These are phyloP conservation scores for Stereum hirsutum DNA, from an alignment of 1,284 basidiomycete species.

Conservation along the genomic window DNA sequence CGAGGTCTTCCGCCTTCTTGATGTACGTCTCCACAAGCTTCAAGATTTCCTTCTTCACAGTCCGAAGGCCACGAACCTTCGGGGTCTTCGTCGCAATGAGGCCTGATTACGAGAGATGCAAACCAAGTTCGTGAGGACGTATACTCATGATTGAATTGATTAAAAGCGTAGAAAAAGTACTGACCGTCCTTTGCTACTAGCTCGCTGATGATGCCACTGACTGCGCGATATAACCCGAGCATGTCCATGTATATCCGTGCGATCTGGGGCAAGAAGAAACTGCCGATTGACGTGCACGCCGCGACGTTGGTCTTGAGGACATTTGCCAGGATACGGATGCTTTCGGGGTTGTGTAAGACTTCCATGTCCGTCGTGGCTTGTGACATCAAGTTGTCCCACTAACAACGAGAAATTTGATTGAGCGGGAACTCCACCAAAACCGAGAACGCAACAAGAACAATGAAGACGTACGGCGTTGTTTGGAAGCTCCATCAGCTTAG, in stretches of 20 bases:
- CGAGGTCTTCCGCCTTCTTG: slow-evolving; percentile 92
- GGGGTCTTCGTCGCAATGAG: slow-evolving; percentile 95
- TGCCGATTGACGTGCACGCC: slow-evolving; percentile 94
- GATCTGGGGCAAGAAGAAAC: slow-evolving; percentile 95
- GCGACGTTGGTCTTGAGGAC: slow-evolving; percentile 99
- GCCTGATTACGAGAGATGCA: slow-evolving; percentile 35
- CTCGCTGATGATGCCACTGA: slow-evolving; percentile 95
- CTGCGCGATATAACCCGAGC: slow-evolving; percentile 96
- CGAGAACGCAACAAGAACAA: background rate
- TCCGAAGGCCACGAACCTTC: slow-evolving; percentile 89
- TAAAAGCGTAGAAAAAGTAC: slow-evolving; percentile 14
- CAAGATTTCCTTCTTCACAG: slow-evolving; percentile 98
- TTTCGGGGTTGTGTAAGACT: slow-evolving; percentile 85
- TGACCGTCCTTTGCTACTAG: slow-evolving; percentile 82
- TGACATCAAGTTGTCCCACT: slow-evolving; percentile 98
- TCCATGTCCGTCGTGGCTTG: slow-evolving; percentile 94
- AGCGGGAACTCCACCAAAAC: background rate
- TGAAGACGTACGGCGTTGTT: slow-evolving; percentile 78
- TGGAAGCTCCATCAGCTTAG: slow-evolving; percentile 94
- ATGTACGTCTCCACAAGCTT: slow-evolving; percentile 98
- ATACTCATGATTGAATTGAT: background rate
- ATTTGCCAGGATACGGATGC: slow-evolving; percentile 96
- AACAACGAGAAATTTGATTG: background rate
- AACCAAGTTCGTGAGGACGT: background rate
- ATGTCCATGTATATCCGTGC: slow-evolving; percentile 97